Conservation (phyloP, 805 yeast genomes). For the Sugiyamaella floridensis region DNA sequence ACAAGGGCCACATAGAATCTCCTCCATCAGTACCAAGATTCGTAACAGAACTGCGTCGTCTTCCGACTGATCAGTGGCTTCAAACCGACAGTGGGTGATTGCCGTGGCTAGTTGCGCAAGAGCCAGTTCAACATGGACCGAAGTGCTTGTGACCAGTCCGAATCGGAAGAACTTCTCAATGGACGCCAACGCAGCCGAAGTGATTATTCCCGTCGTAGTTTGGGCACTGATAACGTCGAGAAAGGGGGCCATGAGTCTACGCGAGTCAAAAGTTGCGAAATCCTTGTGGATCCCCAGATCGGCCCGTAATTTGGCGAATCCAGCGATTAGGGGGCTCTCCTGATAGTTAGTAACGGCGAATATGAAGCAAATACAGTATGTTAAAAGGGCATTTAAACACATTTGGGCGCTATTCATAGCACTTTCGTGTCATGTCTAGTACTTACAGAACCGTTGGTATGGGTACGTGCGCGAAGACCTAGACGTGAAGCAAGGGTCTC, state of each 20-base stretch:
- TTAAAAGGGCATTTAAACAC: not conserved
- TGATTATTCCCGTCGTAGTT: conserved; percentile 77
- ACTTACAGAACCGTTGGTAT: conserved; percentile 3
- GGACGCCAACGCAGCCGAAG: conserved; percentile 72
- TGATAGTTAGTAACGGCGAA: conserved; percentile 18
- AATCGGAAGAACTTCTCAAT: conserved; percentile 66
- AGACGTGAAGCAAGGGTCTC: conserved; percentile 34
- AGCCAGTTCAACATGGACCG: conserved; percentile 50
- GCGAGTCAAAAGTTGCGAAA: conserved; percentile 55
- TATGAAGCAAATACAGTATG: conserved; percentile 7
- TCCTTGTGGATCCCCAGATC: conserved; percentile 52
- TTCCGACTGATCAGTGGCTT: conserved; percentile 84
- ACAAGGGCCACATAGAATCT: conserved; percentile 54
- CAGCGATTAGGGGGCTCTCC: conserved; percentile 62
- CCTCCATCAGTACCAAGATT: conserved; percentile 68
- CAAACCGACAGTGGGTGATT: conserved; percentile 89
- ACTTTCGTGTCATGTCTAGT: not conserved
- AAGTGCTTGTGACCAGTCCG: conserved; percentile 50
- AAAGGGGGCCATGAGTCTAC: conserved; percentile 80
- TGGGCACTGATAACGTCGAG: conserved; percentile 76
- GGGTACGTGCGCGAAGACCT: conserved; percentile 24
- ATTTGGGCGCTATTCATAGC: conserved; percentile 6
- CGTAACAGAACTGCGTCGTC: conserved; percentile 88
- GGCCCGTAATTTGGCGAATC: conserved; percentile 70
- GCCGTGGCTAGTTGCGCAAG: conserved; percentile 64